Base-by-base conservation (phyloP, 108 stramenopile genomes). In the Skeletonema marinoi region DNA sequence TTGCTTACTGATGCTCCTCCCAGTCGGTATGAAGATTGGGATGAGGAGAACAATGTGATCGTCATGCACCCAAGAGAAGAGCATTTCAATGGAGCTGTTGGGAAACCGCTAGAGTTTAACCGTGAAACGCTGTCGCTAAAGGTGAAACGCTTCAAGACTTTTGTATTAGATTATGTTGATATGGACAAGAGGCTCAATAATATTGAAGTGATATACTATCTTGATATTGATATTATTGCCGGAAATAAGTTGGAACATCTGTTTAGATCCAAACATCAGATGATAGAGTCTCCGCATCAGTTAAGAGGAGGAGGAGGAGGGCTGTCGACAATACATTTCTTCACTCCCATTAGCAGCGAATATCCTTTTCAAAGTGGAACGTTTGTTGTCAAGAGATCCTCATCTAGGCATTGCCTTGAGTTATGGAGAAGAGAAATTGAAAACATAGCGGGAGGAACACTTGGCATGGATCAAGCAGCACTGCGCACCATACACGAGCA, bases 201-300 rank as follows among this genome's bases (percentile, higher is more conserved):
- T 9, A 79, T 86, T 0, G 48, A 83, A 19, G 63, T 69, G 25
- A 54, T 86, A 1, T 86, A 86, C 42, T 86, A 86, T 60, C 71
- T 86, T 32, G 86, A 86, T 66, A 84, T 86, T 65, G 86, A 86
- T 60, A 81, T 86, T 19, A 56, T 86, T 65, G 86, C 83, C 2
- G 86, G 82, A n/a, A 56, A 65, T 61, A 46, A 66, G 1, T 21
- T 86, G 50, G 38, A 44, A 29, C 39, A 48, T 32, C 64, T 81
- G 4, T 81, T 81, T 51, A 68, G 44, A 42, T 19, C 35, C 19
- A 70, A 66, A 46, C 71, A 81, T 16, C 41, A 66, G 25, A 25
- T 25, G 11, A 56, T 75, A 0, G 17, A 29, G 10, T 25, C 38
- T 17, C 41, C 54, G 32, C 63, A 39, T 50, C 64, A 74, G 25